Percentiles rank a stretch among this genome's conserved stretches.
phyloP scores from a whole-genome alignment of 495 filamentous ascomycete species.

The Penicillium ucsense region DNA sequence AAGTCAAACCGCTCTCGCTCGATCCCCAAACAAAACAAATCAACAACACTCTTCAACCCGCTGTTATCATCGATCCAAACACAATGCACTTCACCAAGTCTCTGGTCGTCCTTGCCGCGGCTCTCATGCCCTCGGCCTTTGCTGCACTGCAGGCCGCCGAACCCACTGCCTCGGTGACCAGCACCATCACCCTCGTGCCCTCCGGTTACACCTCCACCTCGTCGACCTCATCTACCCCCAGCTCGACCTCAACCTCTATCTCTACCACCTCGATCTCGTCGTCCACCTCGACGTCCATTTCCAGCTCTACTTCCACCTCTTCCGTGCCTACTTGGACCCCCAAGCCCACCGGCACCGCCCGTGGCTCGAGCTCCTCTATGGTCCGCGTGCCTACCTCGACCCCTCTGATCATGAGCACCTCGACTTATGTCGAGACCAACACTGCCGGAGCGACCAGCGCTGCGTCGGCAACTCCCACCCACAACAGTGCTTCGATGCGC shows the following conservation, averaged over 20 bases:
- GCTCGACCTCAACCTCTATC: slow-evolving; percentile 22
- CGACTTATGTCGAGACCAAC: neutral
- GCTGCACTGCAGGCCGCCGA: slow-evolving; percentile 16
- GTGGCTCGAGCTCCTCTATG: slow-evolving; percentile 10
- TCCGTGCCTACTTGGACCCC: slow-evolving; percentile 14
- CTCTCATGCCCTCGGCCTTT: slow-evolving; percentile 24
- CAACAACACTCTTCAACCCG: slow-evolving; percentile 4
- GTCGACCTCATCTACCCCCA: slow-evolving; percentile 19
- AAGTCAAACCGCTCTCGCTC: neutral
- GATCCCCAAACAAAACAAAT: neutral
- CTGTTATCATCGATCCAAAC: slow-evolving; percentile 3
- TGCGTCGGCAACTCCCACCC: slow-evolving; percentile 14
- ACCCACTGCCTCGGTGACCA: slow-evolving; percentile 11
- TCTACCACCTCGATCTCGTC: slow-evolving; percentile 12
- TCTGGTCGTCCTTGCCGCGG: slow-evolving; percentile 20
- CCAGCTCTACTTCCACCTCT: slow-evolving; percentile 7
- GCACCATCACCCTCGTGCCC: slow-evolving; percentile 26
- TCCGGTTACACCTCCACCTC: slow-evolving; percentile 19
- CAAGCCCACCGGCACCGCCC: slow-evolving; percentile 13
- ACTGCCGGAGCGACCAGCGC: slow-evolving; percentile 2
- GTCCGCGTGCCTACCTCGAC: slow-evolving; percentile 9
- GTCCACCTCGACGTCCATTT: neutral
- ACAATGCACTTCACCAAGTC: slow-evolving; percentile 30
- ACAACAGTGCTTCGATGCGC: slow-evolving; percentile 19
- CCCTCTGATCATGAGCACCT: slow-evolving; percentile 11